Evolutionary conservation across 2,329 filamentous ascomycete genomes (phyloP).

Genomic region (Beauveria brongniartii): DNA sequence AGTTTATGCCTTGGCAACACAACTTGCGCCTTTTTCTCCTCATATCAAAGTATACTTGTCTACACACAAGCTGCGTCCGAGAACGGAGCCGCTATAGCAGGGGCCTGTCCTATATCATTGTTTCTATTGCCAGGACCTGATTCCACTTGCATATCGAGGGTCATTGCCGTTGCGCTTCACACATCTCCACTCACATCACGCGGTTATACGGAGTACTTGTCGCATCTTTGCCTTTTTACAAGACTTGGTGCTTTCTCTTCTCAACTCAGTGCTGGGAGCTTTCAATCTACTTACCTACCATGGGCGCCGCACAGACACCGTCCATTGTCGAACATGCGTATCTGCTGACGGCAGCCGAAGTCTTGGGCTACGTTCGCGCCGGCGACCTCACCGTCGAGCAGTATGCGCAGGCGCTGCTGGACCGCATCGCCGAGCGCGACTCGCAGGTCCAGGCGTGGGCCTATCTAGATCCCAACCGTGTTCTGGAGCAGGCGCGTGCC

Average conservation of each 20-base stretch:
- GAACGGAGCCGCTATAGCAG: background rate
- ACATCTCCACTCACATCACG: background rate
- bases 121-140: background rate
- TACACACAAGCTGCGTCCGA: background rate
- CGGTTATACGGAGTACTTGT: background rate
- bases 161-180: background rate
- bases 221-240: background rate
- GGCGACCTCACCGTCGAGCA: slow-evolving; percentile 38
- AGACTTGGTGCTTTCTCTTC: background rate
- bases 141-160: background rate
- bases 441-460: slow-evolving; percentile 42
- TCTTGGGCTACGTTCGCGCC: slow-evolving; percentile 26
- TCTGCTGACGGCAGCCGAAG: slow-evolving; percentile 31
- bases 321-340: slow-evolving; percentile 4
- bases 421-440: slow-evolving; percentile 36
- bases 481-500: slow-evolving; percentile 39
- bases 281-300: background rate
- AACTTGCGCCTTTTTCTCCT: background rate
- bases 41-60: background rate
- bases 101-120: background rate
- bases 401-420: slow-evolving; percentile 40
- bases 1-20: background rate
- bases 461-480: slow-evolving; percentile 34
- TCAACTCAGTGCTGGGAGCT: too few species aligned
- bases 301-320: slow-evolving; percentile 12